Conservation (phyloP, 2,329 filamentous ascomycete genomes). For the Metarhizium robertsii region DNA sequence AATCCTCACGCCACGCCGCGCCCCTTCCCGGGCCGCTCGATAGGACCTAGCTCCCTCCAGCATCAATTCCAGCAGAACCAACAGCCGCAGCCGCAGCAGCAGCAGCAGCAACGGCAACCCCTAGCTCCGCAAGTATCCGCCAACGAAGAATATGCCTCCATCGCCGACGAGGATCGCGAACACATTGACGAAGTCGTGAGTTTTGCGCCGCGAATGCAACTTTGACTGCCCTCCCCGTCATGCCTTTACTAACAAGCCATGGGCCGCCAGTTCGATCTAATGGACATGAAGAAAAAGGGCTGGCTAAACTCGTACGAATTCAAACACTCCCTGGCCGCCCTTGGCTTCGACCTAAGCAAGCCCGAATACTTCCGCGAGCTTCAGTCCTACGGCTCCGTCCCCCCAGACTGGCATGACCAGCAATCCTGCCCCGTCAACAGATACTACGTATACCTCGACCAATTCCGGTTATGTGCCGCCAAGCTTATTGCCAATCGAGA, state of each 20-base stretch:
- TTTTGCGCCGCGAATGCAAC: constrained; percentile 17
- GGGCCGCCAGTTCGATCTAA: constrained; percentile 67
- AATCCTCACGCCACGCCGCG: constrained; percentile 29
- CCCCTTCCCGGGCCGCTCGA: constrained; percentile 24
- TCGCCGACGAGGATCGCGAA: constrained; percentile 83
- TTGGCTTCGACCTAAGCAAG: constrained; percentile 88
- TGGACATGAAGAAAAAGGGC: constrained; percentile 92
- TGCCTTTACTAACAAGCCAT: constrained; percentile 10
- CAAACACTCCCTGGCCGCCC: constrained; percentile 88
- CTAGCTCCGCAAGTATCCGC: constrained; percentile 24
- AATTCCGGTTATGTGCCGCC: constrained; percentile 62
- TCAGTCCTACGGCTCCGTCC: constrained; percentile 68
- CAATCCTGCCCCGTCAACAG: constrained; percentile 33
- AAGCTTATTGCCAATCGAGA: constrained; percentile 73
- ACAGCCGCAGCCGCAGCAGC: constrained; percentile 5
- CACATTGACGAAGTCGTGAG: constrained; percentile 90
- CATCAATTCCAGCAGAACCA: constrained; percentile 15
- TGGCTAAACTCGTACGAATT: constrained; percentile 97
- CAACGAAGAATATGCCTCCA: constrained; percentile 29
- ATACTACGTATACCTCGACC: constrained; percentile 43
- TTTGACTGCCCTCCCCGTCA: neutral
- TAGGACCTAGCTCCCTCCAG: constrained; percentile 21
- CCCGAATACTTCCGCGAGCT: constrained; percentile 74
- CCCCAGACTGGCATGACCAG: constrained; percentile 44
- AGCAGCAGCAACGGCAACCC: constrained; percentile 15